Base-by-base conservation (phyloP, 179 eudicot species). In the Gypsophila paniculata region DNA sequence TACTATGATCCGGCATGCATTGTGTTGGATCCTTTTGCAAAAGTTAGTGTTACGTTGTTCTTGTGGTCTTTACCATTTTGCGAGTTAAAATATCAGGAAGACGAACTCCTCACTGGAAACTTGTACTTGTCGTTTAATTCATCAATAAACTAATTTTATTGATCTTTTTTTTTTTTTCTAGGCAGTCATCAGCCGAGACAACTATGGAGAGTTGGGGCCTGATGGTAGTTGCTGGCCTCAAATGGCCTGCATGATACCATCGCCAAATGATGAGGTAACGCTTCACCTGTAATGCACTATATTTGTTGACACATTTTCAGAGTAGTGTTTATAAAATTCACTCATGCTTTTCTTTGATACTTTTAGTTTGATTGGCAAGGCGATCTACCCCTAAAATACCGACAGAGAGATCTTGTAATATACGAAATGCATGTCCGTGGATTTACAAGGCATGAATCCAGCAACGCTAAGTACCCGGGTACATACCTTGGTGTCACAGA, bases 341-440 rank as follows among this genome's bases (percentile, higher is more conserved):
- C 32, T 21, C 36, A 10, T 52, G 7, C 49, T 69, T 81, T 74
- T 73, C 34, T 81, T 74, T 73, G 39, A 14, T 75, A 59, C 15
- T 62, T 77, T 71, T 80, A 94, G 97, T 91, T 91, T 84, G 97
- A 94, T 74, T 94, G 99, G 99, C 92, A 91, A 86, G 97, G 99
- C 61, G 99, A 94, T 83, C 72, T 91, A 77, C 97, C 96, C 26
- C 80, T 91, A 76, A 79, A 84, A 75, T 77, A 68, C 74, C 88
- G 88, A 34, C 97, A 91, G 79, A 85, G 85, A 68, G 90, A 91
- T 81, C 91, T 88, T 71, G 76, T 94, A 46, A 85, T 94, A 64
- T 91, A 94, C 80, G 99, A 94, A 85, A 86, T 90, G 96, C 97
- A 94, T 81, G 91, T 94, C 71, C 99, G 99, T 77, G 99, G 97